A percentile compares a stretch with the other conserved stretches of the same genome.
Conservation (phyloP, 495 filamentous ascomycete species). For the Podospora pseudoanserina region DNA sequence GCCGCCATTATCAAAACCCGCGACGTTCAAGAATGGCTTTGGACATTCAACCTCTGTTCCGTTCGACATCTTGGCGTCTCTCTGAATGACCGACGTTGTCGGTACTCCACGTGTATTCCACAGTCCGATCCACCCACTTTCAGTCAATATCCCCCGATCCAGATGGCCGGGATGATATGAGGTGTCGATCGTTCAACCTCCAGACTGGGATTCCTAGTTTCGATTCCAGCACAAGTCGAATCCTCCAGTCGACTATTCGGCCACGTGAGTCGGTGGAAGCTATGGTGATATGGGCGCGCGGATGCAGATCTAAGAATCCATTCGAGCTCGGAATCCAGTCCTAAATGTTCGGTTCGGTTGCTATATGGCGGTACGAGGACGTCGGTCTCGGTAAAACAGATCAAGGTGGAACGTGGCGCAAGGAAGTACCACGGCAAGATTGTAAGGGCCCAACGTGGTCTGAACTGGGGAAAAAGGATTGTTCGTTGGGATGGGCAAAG, state of each 20-base stretch:
- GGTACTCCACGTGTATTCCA: not conserved
- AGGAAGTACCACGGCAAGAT: not conserved
- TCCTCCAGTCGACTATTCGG: not conserved
- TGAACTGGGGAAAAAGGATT: not conserved
- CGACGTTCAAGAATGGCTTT: constrained; percentile 36
- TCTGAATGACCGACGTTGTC: not conserved
- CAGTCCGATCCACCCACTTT: not conserved
- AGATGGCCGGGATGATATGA: not conserved
- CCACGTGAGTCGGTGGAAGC: not conserved
- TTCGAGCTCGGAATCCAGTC: constrained; percentile 11
- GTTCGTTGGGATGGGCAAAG: constrained; percentile 3
- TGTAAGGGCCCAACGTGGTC: constrained; percentile 1
- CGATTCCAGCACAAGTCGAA: not conserved
- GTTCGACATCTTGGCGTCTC: constrained; percentile 30
- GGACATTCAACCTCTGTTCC: constrained; percentile 27
- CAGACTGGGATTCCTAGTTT: not conserved
- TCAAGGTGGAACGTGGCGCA: not conserved
- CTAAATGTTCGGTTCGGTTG: not conserved
- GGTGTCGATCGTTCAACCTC: not conserved
- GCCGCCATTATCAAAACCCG: constrained; percentile 34
- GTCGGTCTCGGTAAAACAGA: not conserved
- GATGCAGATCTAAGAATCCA: constrained; percentile 10
- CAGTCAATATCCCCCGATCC: not conserved
- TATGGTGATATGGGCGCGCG: not conserved
- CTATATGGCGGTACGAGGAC: not conserved